Conservation (phyloP, 2,329 filamentous ascomycete species). For the Mycosphaerella sp. region DNA sequence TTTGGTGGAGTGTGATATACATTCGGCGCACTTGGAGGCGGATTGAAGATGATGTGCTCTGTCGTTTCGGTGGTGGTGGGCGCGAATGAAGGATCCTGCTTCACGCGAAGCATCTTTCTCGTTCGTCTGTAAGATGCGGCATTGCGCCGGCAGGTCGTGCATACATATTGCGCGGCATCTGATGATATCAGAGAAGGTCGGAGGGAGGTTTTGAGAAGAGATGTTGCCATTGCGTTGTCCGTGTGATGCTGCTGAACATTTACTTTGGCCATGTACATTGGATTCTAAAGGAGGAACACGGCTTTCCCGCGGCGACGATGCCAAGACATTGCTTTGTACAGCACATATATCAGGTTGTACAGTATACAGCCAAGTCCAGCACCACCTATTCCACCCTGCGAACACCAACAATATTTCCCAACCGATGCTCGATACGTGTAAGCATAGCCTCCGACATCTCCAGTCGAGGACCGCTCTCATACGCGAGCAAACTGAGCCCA, state of each 20-base stretch:
- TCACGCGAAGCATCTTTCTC: slow-evolving; percentile 42
- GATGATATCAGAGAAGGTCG: slow-evolving; percentile 22
- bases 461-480: slow-evolving; percentile 26
- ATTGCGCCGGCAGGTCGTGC: slow-evolving; percentile 34
- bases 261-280: background rate
- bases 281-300: slow-evolving; percentile 7
- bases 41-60: slow-evolving; percentile 59
- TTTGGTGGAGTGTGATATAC: slow-evolving; percentile 59
- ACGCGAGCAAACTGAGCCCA: slow-evolving; percentile 29
- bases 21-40: slow-evolving; percentile 56
- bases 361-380: too few relatives aligned
- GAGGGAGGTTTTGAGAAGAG: slow-evolving; percentile 17
- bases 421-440: slow-evolving; percentile 28
- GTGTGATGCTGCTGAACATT: slow-evolving; percentile 14
- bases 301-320: slow-evolving; percentile 4
- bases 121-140: slow-evolving; percentile 43
- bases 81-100: slow-evolving; percentile 41
- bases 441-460: slow-evolving; percentile 23
- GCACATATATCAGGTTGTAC: too few relatives aligned
- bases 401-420: slow-evolving; percentile 31
- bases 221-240: slow-evolving; percentile 21
- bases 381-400: slow-evolving; percentile 25
- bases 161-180: slow-evolving; percentile 24
- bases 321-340: too few relatives aligned
- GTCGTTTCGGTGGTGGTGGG: slow-evolving; percentile 32